Evolutionary conservation across 2,329 filamentous ascomycete genomes (phyloP).

Genomic region (Teratosphaeria viscida): DNA sequence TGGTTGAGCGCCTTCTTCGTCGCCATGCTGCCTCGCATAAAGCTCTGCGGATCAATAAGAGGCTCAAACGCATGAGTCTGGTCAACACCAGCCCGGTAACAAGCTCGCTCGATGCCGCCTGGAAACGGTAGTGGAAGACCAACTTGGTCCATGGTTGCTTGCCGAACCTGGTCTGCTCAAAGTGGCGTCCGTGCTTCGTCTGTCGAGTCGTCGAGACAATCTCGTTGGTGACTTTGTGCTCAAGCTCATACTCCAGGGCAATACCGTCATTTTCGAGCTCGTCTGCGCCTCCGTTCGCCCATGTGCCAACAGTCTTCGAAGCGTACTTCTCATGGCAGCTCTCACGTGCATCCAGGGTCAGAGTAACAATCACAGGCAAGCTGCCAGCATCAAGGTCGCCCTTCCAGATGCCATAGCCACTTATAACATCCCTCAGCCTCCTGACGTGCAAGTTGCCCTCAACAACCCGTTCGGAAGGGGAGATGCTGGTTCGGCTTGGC

Average conservation of each 20-base stretch:
- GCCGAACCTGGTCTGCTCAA: constrained; percentile 21
- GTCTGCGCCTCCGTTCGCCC: constrained; percentile 5
- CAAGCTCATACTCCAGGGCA: constrained; percentile 12
- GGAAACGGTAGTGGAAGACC: constrained; percentile 32
- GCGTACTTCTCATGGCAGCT: constrained; percentile 9
- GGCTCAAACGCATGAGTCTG: constrained; percentile 7
- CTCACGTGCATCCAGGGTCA: constrained; percentile 8
- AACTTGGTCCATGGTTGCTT: constrained; percentile 29
- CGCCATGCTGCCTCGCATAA: background rate
- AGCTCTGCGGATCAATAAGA: background rate
- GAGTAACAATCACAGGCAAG: constrained; percentile 9
- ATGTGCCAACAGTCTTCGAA: constrained; percentile 10
- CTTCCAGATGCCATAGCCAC: background rate
- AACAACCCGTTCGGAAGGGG: constrained; percentile 7
- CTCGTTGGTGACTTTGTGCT: constrained; percentile 6
- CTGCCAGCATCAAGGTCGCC: constrained; percentile 12
- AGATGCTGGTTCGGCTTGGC: constrained; percentile 5
- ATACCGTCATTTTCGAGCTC: constrained; percentile 13
- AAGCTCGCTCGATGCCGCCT: constrained; percentile 14
- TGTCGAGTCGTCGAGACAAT: constrained; percentile 6
- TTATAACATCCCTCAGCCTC: constrained; percentile 3
- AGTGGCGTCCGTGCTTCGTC: constrained; percentile 10
- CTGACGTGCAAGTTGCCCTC: constrained; percentile 15
- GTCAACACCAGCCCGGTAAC: constrained; percentile 7
- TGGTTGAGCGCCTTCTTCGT: background rate